Evolutionary conservation across 2,329 filamentous ascomycete genomes (phyloP), one percentile per base, ranked within the genome.

Genomic region (Blastomyces parvus): DNA sequence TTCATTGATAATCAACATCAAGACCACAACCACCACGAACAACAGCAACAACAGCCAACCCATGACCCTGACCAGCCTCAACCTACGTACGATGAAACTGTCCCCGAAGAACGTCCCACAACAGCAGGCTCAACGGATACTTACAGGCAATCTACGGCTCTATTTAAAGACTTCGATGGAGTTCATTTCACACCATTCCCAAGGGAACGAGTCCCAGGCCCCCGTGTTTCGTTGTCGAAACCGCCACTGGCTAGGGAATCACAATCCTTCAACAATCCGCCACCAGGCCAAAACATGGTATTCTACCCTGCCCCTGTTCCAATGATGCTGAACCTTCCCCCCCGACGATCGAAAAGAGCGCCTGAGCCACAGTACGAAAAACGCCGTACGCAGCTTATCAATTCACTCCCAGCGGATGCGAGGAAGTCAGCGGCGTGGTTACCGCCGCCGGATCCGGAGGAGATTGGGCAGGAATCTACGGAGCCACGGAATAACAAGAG

Each of bases 271-370:
- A 72, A 74, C 60, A 72, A 77, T 63, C 73, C 77, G 2, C 73
- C 71, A 59, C 87, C 87, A 1, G 88, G 86, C 4, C 86, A 93
- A 67, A 81, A 87, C 69, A 96, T 97, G 90, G 85, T 96, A 11
- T 97, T 88, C 76, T 99, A 99, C 74, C 94, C 94, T 17, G 94
- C 94, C 2, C 92, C 91, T 0, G 94, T 99, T 2, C 94, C 94
- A 2, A 87, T 89, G 66, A 92, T 96, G 87, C 82, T 99, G 63
- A 97, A 96, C 70, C 79, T 99, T 14, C 94, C 94, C 0, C 91
- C 91, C 55, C 89, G 91, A 69, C 79, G 97, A 60, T 96, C 92
- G 0, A 89, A 87, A 69, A 83, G 86, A 61, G 86, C 88, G 9
- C 84, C 88, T 61, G 78, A 84, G 2, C 77, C 81, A 11, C 82